A percentile compares a stretch with the other conserved stretches of the same genome.
These are phyloP conservation scores for Hanseniaspora uvarum DNA, from an alignment of 1,139 yeast genomes.

Conservation along the genomic window DNA sequence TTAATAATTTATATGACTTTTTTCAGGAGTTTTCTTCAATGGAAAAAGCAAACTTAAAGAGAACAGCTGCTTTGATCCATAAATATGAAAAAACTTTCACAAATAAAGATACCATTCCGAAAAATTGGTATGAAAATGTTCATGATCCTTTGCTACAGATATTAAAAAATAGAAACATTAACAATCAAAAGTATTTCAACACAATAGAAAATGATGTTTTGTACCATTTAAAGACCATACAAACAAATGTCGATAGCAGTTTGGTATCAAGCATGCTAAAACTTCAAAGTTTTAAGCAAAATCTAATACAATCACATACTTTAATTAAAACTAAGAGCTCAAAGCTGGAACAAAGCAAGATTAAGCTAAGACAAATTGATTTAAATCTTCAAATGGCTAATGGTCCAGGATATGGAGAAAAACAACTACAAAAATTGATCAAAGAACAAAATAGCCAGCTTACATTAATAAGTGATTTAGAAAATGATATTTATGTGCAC, in stretches of 20 bases:
- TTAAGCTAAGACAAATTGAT: slow-evolving; percentile 26
- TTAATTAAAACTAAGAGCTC: slow-evolving; percentile 20
- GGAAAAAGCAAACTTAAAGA: slow-evolving; percentile 2
- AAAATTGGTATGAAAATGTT: slow-evolving; percentile 10
- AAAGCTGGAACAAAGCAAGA: slow-evolving; percentile 25
- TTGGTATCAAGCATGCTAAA: neutral
- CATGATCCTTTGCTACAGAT: slow-evolving; percentile 6
- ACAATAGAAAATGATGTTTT: slow-evolving; percentile 8
- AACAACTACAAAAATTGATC: slow-evolving; percentile 8
- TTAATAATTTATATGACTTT: slow-evolving; percentile 2
- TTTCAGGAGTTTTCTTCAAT: neutral
- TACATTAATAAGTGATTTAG: neutral
- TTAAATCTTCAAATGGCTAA: slow-evolving; percentile 38
- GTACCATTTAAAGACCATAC: slow-evolving; percentile 6
- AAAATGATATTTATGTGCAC: slow-evolving; percentile 2
- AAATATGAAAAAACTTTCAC: slow-evolving; percentile 12
- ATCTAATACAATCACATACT: neutral
- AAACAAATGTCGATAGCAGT: neutral
- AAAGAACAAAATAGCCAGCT: slow-evolving; percentile 5
- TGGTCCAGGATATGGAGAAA: slow-evolving; percentile 13
- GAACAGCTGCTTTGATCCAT: neutral
- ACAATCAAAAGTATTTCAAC: neutral
- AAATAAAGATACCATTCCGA: slow-evolving; percentile 11
- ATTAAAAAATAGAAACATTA: neutral
- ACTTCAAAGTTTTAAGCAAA: slow-evolving; percentile 2